Evolutionary conservation across 306 rosid species (phyloP).

Genomic region (Malus orientalis): DNA sequence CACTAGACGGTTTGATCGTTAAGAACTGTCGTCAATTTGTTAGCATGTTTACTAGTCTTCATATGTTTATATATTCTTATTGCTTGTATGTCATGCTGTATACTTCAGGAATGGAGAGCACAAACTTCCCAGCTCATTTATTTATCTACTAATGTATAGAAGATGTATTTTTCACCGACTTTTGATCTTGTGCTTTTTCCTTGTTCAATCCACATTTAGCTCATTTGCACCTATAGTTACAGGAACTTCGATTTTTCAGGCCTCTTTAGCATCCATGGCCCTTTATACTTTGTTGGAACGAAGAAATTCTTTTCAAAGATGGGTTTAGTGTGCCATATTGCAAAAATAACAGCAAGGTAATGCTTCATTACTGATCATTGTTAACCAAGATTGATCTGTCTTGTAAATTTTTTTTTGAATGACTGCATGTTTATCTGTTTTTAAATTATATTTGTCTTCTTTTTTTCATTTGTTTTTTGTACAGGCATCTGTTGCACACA

Average conservation of each 20-base stretch:
- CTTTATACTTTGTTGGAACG: constrained; percentile 73
- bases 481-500: constrained; percentile 68
- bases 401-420: no score
- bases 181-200: constrained; percentile 6
- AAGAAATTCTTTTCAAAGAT: constrained; percentile 79
- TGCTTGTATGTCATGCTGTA: constrained; percentile 5
- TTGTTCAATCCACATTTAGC: not conserved
- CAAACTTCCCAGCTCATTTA: constrained; percentile 59
- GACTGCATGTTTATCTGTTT: not conserved
- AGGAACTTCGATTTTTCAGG: constrained; percentile 37
- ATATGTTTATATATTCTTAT: no score
- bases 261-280: constrained; percentile 80
- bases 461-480: not conserved
- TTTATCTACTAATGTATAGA: constrained; percentile 63
- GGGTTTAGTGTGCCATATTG: constrained; percentile 85
- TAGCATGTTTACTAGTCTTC: no score
- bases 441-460: not conserved
- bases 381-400: no score
- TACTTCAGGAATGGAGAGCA: constrained; percentile 58
- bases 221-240: not conserved
- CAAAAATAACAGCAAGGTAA: constrained; percentile 86
- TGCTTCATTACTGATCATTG: not conserved
- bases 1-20: not conserved
- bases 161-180: constrained; percentile 1
- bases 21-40: not conserved